phyloP scores from a whole-genome alignment of 2,329 filamentous ascomycete species.

The Aspergillus oerlinghausenensis region DNA sequence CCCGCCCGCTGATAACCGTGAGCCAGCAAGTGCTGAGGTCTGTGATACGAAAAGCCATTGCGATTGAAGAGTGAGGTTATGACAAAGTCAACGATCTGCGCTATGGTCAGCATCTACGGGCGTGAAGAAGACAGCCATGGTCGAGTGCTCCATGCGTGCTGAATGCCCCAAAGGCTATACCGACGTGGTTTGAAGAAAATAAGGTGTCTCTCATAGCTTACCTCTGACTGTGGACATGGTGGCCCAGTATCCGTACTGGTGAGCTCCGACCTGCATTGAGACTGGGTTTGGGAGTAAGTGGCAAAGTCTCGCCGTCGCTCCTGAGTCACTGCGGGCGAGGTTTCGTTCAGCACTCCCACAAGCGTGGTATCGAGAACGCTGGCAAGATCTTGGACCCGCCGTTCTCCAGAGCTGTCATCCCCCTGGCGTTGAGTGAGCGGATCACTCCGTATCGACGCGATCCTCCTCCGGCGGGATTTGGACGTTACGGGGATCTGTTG shows the following conservation, averaged over 20 bases:
- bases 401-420: slow-evolving; percentile 1
- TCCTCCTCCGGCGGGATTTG: slow-evolving; percentile 46
- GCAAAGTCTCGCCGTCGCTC: slow-evolving; percentile 53
- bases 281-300: slow-evolving; percentile 60
- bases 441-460: slow-evolving; percentile 32
- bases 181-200: background rate
- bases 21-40: slow-evolving; percentile 71
- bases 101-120: background rate
- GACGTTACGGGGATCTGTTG: slow-evolving; percentile 63
- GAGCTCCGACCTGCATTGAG: slow-evolving; percentile 39
- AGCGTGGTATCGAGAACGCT: slow-evolving; percentile 65
- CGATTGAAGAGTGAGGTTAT: slow-evolving; percentile 73
- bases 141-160: background rate
- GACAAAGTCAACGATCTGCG: slow-evolving; percentile 68
- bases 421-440: slow-evolving; percentile 8
- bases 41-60: slow-evolving; percentile 42
- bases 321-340: slow-evolving; percentile 25
- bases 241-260: slow-evolving; percentile 34
- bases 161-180: too few species aligned
- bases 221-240: slow-evolving; percentile 60
- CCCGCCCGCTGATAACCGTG: slow-evolving; percentile 66
- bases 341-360: slow-evolving; percentile 51
- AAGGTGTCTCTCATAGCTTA: slow-evolving; percentile 31
- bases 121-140: background rate
- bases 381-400: slow-evolving; percentile 35